These are phyloP conservation scores for Didymella glomerata DNA, from an alignment of 2,329 filamentous ascomycete genomes.

Conservation along the genomic window DNA sequence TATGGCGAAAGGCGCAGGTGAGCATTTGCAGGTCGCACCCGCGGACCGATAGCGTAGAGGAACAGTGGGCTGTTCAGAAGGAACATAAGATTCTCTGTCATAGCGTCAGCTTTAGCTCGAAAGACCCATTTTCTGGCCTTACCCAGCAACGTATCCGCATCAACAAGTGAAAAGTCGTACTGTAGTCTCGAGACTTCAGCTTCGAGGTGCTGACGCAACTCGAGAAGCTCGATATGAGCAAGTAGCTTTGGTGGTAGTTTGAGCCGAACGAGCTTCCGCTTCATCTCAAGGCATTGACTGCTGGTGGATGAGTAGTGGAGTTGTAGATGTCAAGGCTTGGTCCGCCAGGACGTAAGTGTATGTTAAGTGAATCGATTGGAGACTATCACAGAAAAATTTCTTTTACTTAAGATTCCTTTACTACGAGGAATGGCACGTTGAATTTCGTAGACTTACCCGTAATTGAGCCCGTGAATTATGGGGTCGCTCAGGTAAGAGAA, in stretches of 20 bases:
- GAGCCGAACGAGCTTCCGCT: not conserved
- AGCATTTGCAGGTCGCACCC: not conserved
- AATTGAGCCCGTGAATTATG: too few species aligned
- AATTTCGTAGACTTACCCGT: not conserved
- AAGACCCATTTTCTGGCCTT: not conserved
- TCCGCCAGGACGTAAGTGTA: not conserved
- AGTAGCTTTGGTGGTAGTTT: not conserved
- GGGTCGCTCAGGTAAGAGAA: not conserved
- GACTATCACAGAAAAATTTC: not conserved
- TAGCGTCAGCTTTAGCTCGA: not conserved
- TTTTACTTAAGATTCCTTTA: not conserved
- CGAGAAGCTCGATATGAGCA: not conserved
- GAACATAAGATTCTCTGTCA: not conserved
- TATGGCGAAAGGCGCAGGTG: not conserved
- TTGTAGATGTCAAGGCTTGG: not conserved
- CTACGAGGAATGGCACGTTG: not conserved
- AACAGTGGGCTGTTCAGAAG: conserved; percentile 4
- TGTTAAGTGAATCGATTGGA: not conserved
- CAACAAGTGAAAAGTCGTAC: not conserved
- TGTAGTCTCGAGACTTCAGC: not conserved
- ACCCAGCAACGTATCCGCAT: not conserved
- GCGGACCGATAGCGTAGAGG: not conserved
- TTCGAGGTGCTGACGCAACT: not conserved
- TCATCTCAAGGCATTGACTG: not conserved
- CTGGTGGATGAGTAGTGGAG: not conserved